phyloP scores from a whole-genome alignment of 1,139 yeast genomes.

The Kodamaea sp. region DNA sequence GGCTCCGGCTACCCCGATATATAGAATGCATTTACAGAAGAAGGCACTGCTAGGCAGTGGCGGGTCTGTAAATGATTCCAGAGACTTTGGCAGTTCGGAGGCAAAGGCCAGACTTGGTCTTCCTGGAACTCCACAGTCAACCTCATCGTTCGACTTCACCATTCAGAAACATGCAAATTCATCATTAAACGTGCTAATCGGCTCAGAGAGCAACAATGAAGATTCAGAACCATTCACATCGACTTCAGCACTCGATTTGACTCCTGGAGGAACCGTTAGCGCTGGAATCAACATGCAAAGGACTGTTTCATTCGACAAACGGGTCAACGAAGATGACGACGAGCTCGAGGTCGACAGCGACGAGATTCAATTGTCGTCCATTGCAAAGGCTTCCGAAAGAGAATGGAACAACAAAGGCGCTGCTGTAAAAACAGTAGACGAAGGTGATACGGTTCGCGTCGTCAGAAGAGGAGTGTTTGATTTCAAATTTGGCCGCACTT shows the following conservation, averaged over 20 bases:
- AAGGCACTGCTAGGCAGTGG: conserved; percentile 10
- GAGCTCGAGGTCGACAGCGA: conserved; percentile 9
- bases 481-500: conserved; percentile 77
- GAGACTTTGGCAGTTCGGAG: no score
- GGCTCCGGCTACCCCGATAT: conserved; percentile 10
- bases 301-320: conserved; percentile 2
- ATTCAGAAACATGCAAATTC: conserved; percentile 24
- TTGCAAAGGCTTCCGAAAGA: conserved; percentile 11
- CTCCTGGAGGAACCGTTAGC: conserved; percentile 7
- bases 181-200: conserved; percentile 37
- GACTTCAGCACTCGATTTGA: neutral
- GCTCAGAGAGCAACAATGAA: conserved; percentile 16
- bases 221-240: no score
- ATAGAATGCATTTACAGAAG: conserved; percentile 9
- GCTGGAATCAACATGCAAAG: neutral
- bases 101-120: conserved; percentile 14
- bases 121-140: conserved; percentile 4
- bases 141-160: conserved; percentile 13
- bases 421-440: conserved; percentile 27
- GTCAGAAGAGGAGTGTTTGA: conserved; percentile 71
- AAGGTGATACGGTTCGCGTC: conserved; percentile 18
- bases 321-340: conserved; percentile 4
- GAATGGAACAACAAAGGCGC: conserved; percentile 41
- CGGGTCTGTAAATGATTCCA: no score
- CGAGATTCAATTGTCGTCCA: conserved; percentile 6